phyloP scores from a whole-genome alignment of 1,139 yeast species.

The Yamadazyma diddensiae region DNA sequence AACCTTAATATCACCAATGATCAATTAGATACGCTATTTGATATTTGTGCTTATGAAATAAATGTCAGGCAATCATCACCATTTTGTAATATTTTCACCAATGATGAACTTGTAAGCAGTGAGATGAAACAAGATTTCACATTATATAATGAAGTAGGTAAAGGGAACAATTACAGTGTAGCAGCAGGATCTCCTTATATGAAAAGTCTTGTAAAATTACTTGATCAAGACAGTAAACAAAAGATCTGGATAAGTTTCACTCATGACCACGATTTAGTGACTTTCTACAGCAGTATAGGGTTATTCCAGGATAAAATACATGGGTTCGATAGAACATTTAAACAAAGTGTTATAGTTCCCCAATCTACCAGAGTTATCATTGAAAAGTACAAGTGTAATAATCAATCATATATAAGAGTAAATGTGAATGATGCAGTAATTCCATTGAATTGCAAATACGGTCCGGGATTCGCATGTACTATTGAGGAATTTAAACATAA shows the following conservation, averaged over 20 bases:
- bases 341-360: conserved; percentile 49
- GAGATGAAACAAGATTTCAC: conserved; percentile 44
- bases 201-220: conserved; percentile 46
- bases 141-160: conserved; percentile 48
- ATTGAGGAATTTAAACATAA: conserved; percentile 34
- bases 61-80: conserved; percentile 48
- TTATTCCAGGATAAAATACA: conserved; percentile 28
- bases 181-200: conserved; percentile 47
- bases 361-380: conserved; percentile 54
- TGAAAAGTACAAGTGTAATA: conserved; percentile 45
- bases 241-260: conserved; percentile 50
- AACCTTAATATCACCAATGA: conserved; percentile 33
- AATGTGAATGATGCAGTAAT: conserved; percentile 56
- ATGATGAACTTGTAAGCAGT: conserved; percentile 43
- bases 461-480: conserved; percentile 60
- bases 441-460: conserved; percentile 49
- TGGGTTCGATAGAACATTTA: conserved; percentile 39
- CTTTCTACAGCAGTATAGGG: conserved; percentile 51
- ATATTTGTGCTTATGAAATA: conserved; percentile 55
- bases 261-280: conserved; percentile 58
- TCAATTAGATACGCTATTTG: conserved; percentile 41
- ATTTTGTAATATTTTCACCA: conserved; percentile 49
- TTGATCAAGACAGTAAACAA: conserved; percentile 26
- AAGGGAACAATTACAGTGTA: conserved; percentile 43
- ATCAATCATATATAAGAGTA: conserved; percentile 40